Conservation (phyloP, 805 yeast genomes). For the Yamadazyma ubonensis region DNA sequence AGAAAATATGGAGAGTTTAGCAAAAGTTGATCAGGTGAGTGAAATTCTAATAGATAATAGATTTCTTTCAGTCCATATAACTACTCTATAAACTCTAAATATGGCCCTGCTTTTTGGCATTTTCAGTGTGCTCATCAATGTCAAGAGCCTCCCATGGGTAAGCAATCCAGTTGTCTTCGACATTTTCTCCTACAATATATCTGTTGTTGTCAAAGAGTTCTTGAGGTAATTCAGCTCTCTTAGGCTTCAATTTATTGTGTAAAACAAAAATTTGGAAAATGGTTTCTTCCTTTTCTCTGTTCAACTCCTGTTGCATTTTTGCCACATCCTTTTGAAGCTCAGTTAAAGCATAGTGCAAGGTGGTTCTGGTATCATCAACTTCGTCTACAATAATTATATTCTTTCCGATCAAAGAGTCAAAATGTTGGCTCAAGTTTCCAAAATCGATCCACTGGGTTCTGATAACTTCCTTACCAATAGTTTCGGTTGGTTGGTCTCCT, state of each 20-base stretch:
- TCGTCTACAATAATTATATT: conserved; percentile 82
- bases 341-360: conserved; percentile 77
- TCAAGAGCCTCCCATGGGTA: conserved; percentile 89
- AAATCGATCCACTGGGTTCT: conserved; percentile 92
- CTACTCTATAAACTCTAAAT: conserved; percentile 7
- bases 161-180: conserved; percentile 80
- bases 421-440: conserved; percentile 64
- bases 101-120: conserved; percentile 68
- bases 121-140: conserved; percentile 71
- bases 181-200: conserved; percentile 72
- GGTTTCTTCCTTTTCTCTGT: conserved; percentile 60
- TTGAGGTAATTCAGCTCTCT: conserved; percentile 69
- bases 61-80: not conserved
- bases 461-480: conserved; percentile 74
- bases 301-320: conserved; percentile 57
- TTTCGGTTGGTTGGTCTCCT: conserved; percentile 30
- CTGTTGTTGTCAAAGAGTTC: conserved; percentile 61
- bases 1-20: too few relatives aligned
- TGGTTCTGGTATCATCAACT: conserved; percentile 90
- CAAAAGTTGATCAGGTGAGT: too few relatives aligned
- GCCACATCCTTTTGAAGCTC: conserved; percentile 68
- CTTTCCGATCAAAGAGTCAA: conserved; percentile 77
- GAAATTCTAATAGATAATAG: too few relatives aligned
- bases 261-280: conserved; percentile 74
- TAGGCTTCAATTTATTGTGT: conserved; percentile 80